Conservation (phyloP, 257 asterid genomes). For the Solanum rostratum region DNA sequence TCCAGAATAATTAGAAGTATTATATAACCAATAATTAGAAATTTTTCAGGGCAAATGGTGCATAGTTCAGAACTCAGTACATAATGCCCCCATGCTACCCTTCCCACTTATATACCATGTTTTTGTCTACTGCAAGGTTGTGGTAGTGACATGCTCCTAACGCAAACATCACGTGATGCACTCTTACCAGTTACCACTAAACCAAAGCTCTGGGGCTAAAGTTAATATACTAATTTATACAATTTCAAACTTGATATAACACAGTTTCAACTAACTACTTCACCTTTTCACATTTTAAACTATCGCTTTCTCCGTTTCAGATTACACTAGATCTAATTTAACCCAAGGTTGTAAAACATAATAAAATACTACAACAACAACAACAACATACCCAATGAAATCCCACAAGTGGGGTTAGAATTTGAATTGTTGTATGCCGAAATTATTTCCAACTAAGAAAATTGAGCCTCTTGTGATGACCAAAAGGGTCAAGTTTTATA, state of each 20-base stretch:
- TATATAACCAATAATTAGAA: background rate
- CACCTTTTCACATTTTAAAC: too few relatives aligned
- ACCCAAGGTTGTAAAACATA: background rate
- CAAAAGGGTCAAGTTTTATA: background rate
- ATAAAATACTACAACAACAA: background rate
- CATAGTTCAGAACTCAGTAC: background rate
- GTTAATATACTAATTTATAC: too few relatives aligned
- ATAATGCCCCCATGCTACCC: background rate
- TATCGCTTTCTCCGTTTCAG: too few relatives aligned
- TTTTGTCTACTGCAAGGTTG: background rate
- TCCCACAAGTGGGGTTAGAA: too few relatives aligned
- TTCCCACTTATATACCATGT: background rate
- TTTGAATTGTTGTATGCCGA: background rate
- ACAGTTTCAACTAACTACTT: too few relatives aligned
- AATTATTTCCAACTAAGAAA: background rate
- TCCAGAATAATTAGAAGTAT: background rate
- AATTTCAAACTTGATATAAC: too few relatives aligned
- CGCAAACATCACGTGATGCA: background rate
- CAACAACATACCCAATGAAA: too few relatives aligned
- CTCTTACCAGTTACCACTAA: too few relatives aligned
- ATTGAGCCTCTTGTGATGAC: background rate
- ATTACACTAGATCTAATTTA: background rate
- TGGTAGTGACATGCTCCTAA: background rate
- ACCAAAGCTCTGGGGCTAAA: too few relatives aligned
- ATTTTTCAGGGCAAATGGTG: background rate